Evolutionary conservation across 2,329 filamentous ascomycete species (phyloP).

Genomic region (Colletotrichum sp.): DNA sequence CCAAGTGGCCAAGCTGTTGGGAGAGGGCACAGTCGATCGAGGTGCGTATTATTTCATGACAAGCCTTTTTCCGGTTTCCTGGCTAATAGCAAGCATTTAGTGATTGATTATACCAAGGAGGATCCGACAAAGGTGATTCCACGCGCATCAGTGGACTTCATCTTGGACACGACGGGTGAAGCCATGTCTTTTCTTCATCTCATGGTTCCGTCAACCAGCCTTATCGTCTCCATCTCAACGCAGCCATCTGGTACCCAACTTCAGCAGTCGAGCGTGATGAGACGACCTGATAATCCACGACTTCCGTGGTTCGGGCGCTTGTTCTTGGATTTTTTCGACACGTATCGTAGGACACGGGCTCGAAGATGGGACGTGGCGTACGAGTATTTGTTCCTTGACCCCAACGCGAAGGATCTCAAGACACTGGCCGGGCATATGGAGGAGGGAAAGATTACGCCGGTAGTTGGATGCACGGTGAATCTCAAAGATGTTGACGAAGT

Average conservation of each 20-base stretch:
- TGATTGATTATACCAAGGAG: neutral
- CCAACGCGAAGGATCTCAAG: neutral
- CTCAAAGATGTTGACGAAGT: neutral
- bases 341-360: neutral
- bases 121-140: neutral
- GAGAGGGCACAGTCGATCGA: neutral
- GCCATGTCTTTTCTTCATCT: neutral
- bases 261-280: neutral
- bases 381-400: neutral
- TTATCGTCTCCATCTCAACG: neutral
- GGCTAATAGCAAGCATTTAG: neutral
- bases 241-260: neutral
- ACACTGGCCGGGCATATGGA: neutral
- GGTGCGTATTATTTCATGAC: neutral
- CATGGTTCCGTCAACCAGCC: neutral
- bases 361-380: neutral
- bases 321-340: fast-evolving
- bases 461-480: neutral
- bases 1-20: neutral
- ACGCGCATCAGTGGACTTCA: neutral
- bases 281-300: neutral
- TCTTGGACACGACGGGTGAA: neutral
- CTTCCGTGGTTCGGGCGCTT: neutral
- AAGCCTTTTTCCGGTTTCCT: neutral
- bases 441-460: neutral